Base-by-base conservation (phyloP, 306 rosid genomes). In the Cucurbita moschata region DNA sequence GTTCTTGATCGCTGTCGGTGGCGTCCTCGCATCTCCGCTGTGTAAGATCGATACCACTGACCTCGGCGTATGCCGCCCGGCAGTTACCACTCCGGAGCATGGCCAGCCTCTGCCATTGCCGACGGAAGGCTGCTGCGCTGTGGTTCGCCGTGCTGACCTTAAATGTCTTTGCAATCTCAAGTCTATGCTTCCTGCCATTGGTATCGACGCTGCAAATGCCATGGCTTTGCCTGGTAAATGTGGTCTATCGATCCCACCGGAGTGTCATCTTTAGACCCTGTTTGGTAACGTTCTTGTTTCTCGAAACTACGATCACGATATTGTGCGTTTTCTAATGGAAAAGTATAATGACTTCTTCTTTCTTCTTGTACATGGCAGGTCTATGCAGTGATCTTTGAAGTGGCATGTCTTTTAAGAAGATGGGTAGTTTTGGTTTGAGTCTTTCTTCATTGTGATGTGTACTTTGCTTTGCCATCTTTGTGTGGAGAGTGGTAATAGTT, bases 171-270 rank as follows among this genome's bases (percentile, higher is more conserved):
- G 91, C 83, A 39, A 7, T 18, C 85, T 55, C 87, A 85, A 81
- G 81, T 64, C 82, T 49, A 0, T 43, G n/a, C 79, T 92, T 6
- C 87, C 89, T 35, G 40, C 77, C 0, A 1, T 81, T 10, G 90
- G 92, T 47, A 84, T 89, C 59, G 53, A 88, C 64, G 82, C 95
- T 12, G 71, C 12, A 9, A 71, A 71, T 15, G 97, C 96, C 53
- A 72, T 89, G 77, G 85, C 84, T 6, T 79, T 89, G 90, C 95
- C 92, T 0, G 13, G 53, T 23, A 86, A 80, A 71, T 92, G 96
- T 78, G 89, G 87, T 57, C 40, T 85, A 2, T 53, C 64, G 14
- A 0, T 16, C 44, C 66, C 66, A 0, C 44, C 44, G 10, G 66
- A 60, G 66, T 60, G 66, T 1, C 44, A 14, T 6, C 0, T 7